These are phyloP conservation scores for Penicillium salamii DNA, from an alignment of 495 filamentous ascomycete genomes.

Conservation along the genomic window DNA sequence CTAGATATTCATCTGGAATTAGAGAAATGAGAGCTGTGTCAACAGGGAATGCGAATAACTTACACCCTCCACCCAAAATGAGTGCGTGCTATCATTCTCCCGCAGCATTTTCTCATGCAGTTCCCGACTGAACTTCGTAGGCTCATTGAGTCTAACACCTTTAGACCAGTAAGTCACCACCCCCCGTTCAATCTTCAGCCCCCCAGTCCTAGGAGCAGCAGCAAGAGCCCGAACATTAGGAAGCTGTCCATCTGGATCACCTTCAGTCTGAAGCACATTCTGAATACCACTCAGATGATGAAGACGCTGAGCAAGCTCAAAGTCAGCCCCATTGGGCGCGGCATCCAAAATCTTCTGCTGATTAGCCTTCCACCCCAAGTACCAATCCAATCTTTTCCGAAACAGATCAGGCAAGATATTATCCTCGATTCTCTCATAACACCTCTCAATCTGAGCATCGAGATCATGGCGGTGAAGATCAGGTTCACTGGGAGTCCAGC, in stretches of 20 bases:
- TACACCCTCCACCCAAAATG: conserved; percentile 5
- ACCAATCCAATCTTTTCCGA: background rate
- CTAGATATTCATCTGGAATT: background rate
- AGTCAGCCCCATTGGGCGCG: background rate
- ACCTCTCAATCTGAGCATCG: conserved; percentile 6
- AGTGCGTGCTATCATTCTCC: background rate
- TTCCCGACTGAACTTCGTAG: background rate
- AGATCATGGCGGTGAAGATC: conserved; percentile 4
- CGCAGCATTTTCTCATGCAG: background rate
- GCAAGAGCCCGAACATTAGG: conserved; percentile 3
- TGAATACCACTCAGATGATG: background rate
- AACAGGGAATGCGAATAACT: background rate
- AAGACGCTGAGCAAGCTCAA: background rate
- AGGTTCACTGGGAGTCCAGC: background rate
- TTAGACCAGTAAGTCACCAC: conserved; percentile 6
- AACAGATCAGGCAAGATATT: conserved; percentile 6
- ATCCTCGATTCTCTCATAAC: conserved; percentile 5
- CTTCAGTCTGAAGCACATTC: background rate
- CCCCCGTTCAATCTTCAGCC: background rate
- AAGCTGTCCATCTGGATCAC: conserved; percentile 2
- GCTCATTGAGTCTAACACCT: background rate
- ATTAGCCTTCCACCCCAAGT: background rate
- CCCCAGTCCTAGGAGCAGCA: background rate
- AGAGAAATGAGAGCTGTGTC: background rate
- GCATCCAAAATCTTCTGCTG: background rate